Evolutionary conservation across 2,329 filamentous ascomycete species (phyloP).

Genomic region (Zasmidium citrigriseum): DNA sequence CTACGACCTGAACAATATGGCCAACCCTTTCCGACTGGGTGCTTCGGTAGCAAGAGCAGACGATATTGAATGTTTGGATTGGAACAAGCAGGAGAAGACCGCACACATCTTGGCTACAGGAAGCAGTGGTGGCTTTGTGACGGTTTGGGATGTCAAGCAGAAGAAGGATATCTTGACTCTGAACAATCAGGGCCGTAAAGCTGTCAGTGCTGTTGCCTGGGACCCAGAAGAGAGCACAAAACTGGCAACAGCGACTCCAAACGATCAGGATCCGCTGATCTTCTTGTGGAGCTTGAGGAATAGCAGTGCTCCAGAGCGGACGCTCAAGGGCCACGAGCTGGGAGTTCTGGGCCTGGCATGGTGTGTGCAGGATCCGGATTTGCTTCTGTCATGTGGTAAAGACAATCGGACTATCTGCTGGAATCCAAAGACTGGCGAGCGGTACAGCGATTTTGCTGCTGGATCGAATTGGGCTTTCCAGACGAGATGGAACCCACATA

Average conservation of each 20-base stretch:
- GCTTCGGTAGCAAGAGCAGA: conserved; percentile 86
- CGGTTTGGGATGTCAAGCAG: conserved; percentile 96
- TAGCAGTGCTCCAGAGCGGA: conserved; percentile 89
- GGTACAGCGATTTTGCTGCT: conserved; percentile 89
- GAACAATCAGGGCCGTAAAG: conserved; percentile 84
- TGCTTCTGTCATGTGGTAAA: conserved; percentile 91
- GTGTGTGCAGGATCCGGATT: conserved; percentile 86
- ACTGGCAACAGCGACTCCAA: conserved; percentile 86
- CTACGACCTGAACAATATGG: conserved; percentile 88
- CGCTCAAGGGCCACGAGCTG: conserved; percentile 87
- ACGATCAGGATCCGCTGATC: conserved; percentile 85
- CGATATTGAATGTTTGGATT: conserved; percentile 93
- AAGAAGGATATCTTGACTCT: conserved; percentile 96
- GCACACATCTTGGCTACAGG: conserved; percentile 94
- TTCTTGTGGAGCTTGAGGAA: conserved; percentile 94
- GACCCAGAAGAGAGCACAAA: conserved; percentile 92
- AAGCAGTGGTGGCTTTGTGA: conserved; percentile 90
- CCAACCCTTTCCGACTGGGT: conserved; percentile 84
- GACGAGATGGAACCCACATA: conserved; percentile 89
- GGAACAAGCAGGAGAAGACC: conserved; percentile 85
- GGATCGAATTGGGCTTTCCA: conserved; percentile 99
- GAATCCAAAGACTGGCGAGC: conserved; percentile 90
- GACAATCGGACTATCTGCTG: conserved; percentile 94
- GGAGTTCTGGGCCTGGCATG: conserved; percentile 92
- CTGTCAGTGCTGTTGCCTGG: conserved; percentile 95